These are phyloP conservation scores for Trichoderma harzianum DNA, from an alignment of 2,329 filamentous ascomycete genomes.

Conservation along the genomic window DNA sequence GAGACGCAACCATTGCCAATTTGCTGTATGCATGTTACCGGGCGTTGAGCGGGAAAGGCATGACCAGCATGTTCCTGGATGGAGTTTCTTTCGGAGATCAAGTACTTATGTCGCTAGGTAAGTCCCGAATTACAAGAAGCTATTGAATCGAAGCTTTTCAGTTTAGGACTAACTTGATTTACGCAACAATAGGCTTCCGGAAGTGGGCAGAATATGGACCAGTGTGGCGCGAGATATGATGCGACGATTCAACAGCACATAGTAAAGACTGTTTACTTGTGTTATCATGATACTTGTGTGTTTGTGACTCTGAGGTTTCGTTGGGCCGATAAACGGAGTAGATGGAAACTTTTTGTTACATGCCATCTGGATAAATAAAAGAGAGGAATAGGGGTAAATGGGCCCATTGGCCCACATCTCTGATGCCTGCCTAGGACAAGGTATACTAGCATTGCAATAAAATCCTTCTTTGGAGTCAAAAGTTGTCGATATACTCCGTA, in stretches of 20 bases:
- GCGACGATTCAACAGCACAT: not conserved
- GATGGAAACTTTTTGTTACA: not conserved
- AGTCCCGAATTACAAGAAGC: conserved; percentile 22
- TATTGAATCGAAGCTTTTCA: not conserved
- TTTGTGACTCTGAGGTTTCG: not conserved
- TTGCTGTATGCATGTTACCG: conserved; percentile 52
- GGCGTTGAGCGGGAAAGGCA: conserved; percentile 46
- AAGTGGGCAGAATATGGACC: conserved; percentile 58
- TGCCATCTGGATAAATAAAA: not conserved
- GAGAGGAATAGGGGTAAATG: not conserved
- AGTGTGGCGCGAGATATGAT: conserved; percentile 46
- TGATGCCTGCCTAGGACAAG: not conserved
- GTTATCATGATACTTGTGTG: too few species aligned
- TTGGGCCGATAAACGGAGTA: not conserved
- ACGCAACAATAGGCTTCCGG: conserved; percentile 46
- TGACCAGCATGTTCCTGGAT: conserved; percentile 55
- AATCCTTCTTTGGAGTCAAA: not conserved
- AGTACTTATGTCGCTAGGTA: conserved; percentile 51
- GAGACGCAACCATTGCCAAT: conserved; percentile 50
- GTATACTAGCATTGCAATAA: not conserved
- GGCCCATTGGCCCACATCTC: not conserved
- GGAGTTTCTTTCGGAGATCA: conserved; percentile 50
- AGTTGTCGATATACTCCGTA: not conserved
- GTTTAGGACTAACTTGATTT: not conserved
- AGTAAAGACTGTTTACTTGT: not conserved